phyloP scores from a whole-genome alignment of 495 filamentous ascomycete genomes.

The Aspergillus olivimuriae region DNA sequence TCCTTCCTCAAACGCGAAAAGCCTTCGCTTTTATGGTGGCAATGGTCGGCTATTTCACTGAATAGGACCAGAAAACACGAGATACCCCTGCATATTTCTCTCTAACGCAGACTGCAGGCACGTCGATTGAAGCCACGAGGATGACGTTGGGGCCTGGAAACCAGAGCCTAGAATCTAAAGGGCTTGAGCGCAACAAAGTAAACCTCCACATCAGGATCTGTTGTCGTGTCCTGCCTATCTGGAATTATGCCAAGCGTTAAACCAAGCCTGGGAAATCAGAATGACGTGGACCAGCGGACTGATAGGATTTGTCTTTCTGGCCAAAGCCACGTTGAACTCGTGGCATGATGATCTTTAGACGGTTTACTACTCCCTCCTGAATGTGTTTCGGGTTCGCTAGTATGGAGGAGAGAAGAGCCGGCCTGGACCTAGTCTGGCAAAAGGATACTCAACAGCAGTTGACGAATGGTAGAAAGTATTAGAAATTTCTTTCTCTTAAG shows the following conservation, averaged over 20 bases:
- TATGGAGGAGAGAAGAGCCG: too few relatives aligned
- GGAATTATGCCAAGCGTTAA: neutral
- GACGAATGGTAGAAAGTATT: too few relatives aligned
- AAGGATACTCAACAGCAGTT: too few relatives aligned
- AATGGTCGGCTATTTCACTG: neutral
- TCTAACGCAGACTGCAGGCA: neutral
- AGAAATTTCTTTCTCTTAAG: too few relatives aligned
- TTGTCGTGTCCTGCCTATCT: neutral
- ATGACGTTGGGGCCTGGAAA: constrained; percentile 3
- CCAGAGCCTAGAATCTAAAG: neutral
- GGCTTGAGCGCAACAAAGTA: neutral
- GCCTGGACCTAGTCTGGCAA: too few relatives aligned
- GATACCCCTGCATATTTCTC: neutral
- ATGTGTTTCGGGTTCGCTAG: too few relatives aligned
- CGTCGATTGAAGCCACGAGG: constrained; percentile 6
- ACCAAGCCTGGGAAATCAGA: neutral
- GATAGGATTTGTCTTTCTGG: too few relatives aligned
- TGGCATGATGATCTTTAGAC: too few relatives aligned
- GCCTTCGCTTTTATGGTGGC: too few relatives aligned
- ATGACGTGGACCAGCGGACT: neutral
- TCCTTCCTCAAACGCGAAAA: neutral
- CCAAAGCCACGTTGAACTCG: too few relatives aligned
- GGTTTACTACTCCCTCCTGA: too few relatives aligned
- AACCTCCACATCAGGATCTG: neutral
- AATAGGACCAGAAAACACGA: neutral